Percentiles rank a stretch among this genome's conserved stretches.
phyloP scores from a whole-genome alignment of 2,329 filamentous ascomycete genomes.

The Arthrinium puccinioides region DNA sequence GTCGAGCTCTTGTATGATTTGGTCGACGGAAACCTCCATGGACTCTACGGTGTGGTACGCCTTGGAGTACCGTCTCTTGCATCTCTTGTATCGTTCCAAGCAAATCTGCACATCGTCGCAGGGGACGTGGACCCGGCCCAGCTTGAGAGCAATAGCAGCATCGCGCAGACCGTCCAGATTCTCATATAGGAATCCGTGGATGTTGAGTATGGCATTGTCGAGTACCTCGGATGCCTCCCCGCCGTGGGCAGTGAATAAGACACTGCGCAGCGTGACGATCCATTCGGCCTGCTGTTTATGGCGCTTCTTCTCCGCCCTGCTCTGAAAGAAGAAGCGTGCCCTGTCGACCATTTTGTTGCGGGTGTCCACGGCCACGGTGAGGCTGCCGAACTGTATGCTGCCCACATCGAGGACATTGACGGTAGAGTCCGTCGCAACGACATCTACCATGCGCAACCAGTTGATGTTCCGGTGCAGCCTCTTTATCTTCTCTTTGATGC shows the following conservation, averaged over 20 bases:
- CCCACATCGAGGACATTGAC: constrained; percentile 75
- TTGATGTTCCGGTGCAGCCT: constrained; percentile 76
- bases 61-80: constrained; percentile 27
- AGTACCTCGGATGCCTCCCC: constrained; percentile 79
- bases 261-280: constrained; percentile 78
- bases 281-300: constrained; percentile 80
- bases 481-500: constrained; percentile 79
- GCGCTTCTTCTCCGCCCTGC: constrained; percentile 51
- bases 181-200: constrained; percentile 85
- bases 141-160: constrained; percentile 81
- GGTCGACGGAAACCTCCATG: constrained; percentile 58
- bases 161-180: constrained; percentile 82
- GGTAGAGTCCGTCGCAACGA: constrained; percentile 75
- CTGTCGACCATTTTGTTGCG: constrained; percentile 85
- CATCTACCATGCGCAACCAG: constrained; percentile 83
- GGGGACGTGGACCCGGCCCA: constrained; percentile 83
- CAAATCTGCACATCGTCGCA: constrained; percentile 76
- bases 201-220: constrained; percentile 80
- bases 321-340: constrained; percentile 79
- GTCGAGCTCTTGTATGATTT: constrained; percentile 69
- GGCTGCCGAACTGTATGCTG: constrained; percentile 73
- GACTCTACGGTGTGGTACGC: constrained; percentile 31
- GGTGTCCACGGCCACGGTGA: constrained; percentile 85
- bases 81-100: constrained; percentile 45
- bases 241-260: constrained; percentile 82